A percentile compares a stretch with the other conserved stretches of the same genome.
Evolutionary conservation across 805 yeast genomes (phyloP).

Genomic region (Saccharomycopsis javanensis): DNA sequence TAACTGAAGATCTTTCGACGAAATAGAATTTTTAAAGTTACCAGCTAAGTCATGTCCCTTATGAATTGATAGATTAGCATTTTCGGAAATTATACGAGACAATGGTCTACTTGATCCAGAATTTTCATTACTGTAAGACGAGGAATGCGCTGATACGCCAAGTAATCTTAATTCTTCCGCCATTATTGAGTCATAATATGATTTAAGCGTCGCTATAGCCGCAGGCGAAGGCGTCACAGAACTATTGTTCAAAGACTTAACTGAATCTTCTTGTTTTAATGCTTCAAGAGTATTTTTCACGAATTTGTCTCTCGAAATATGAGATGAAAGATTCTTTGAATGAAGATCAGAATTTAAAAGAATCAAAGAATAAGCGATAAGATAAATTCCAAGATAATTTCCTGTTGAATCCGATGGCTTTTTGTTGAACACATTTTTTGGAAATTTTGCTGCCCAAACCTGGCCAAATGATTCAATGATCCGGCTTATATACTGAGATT

Average conservation of each 20-base stretch:
- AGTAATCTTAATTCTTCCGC: slow-evolving; percentile 14
- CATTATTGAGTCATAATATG: slow-evolving; percentile 18
- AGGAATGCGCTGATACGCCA: background rate
- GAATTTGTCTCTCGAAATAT: slow-evolving; percentile 26
- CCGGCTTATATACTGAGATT: slow-evolving; percentile 91
- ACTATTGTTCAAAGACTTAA: background rate
- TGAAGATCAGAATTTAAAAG: slow-evolving; percentile 48
- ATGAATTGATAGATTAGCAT: background rate
- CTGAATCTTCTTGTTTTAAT: slow-evolving; percentile 18
- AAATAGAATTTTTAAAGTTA: background rate
- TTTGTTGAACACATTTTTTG: slow-evolving; percentile 25
- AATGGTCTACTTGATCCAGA: background rate
- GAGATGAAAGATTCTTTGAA: slow-evolving; percentile 28
- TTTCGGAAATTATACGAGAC: background rate
- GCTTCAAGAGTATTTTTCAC: slow-evolving; percentile 29
- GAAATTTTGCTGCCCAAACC: slow-evolving; percentile 16
- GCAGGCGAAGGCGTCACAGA: background rate
- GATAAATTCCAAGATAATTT: slow-evolving; percentile 42
- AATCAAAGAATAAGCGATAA: slow-evolving; percentile 42
- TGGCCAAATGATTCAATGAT: slow-evolving; percentile 47
- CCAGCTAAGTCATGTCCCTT: background rate
- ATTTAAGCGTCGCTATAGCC: background rate
- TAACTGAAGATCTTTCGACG: background rate
- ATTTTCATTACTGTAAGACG: background rate
- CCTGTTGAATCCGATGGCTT: slow-evolving; percentile 21